Base-by-base conservation (phyloP, 1,139 yeast genomes). In the Chernovozyma sophiae-reginae region DNA sequence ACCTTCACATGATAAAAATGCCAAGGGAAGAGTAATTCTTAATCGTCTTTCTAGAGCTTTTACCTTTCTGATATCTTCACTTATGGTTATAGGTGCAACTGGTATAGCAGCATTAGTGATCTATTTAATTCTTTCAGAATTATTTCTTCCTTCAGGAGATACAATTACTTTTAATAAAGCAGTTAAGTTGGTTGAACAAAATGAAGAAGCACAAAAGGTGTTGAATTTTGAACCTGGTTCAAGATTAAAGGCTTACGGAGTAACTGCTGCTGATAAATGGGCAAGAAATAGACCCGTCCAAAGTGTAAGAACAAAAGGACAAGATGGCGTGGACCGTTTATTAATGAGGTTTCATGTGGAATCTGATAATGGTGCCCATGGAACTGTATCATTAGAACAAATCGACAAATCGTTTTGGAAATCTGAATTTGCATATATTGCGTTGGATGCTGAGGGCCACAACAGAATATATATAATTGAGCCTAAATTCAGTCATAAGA, bases 111-210 rank as follows among this genome's bases (percentile, higher is more conserved):
- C 85, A 1, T 68, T 87, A 22, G 95, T 89, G 25, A 67, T 86
- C 3, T 89, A 86, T 58, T 71, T 86, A 45, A 77, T 89, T 26
- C 74, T 85, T 14, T 73, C 85, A 3, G 97, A 89, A 55, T 63
- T 89, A 30, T 77, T 87, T 46, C 74, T 90, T 39, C 96, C 97
- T 7, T 81, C 95, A 0, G 95, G 96, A 19, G 97, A 89, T 54
- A 90, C 95, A 1, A 83, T 83, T 46, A 79, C 95, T 3, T 89
- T 89, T 67, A 89, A 89, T 62, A 77, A 86, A 49, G 95, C 95
- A 2, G 89, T 89, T 24, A 74, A 78, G 26, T 63, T 86, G 49
- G 76, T 87, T 25, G 90, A 89, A 54, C 68, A 79, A 43, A 86
- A 83, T 54, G 74, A 72, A 34, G 62, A 59, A 25, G 83, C 85